phyloP scores from a whole-genome alignment of 257 asterid species.

The Salvia hispanica region DNA sequence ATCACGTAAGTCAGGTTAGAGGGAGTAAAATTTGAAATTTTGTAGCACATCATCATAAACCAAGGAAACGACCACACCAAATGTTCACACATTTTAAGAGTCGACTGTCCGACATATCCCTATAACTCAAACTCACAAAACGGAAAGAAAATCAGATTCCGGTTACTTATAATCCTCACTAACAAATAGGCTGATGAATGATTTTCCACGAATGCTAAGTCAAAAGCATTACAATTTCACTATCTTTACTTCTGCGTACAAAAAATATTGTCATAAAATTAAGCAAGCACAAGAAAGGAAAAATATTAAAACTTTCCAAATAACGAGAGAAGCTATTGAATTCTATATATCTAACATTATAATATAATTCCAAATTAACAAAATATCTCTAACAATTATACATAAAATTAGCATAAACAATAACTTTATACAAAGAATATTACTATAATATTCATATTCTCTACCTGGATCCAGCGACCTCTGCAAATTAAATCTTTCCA shows the following conservation, averaged over 20 bases:
- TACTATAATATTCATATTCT: not conserved
- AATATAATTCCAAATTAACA: not conserved
- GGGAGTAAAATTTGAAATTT: constrained; percentile 5
- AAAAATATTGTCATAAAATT: constrained; percentile 9
- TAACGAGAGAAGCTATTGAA: not conserved
- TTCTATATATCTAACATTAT: constrained; percentile 21
- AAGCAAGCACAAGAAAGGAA: not conserved
- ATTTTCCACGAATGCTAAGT: constrained; percentile 10
- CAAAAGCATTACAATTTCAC: no score
- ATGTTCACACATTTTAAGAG: constrained; percentile 16
- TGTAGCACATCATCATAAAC: constrained; percentile 24
- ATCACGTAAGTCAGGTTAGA: no score
- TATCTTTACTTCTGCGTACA: constrained; percentile 5
- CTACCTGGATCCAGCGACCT: constrained; percentile 33
- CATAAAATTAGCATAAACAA: no score
- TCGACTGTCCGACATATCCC: constrained; percentile 21
- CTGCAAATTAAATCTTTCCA: constrained; percentile 27
- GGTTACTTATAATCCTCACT: constrained; percentile 13
- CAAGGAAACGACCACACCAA: constrained; percentile 13
- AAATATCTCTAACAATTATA: no score
- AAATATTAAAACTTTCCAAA: constrained; percentile 9
- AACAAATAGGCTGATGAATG: constrained; percentile 1
- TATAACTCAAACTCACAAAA: constrained; percentile 21
- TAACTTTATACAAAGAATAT: not conserved
- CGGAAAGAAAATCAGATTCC: constrained; percentile 16